Conservation (phyloP, 257 asterid genomes). For the Thymus quinquecostatus region DNA sequence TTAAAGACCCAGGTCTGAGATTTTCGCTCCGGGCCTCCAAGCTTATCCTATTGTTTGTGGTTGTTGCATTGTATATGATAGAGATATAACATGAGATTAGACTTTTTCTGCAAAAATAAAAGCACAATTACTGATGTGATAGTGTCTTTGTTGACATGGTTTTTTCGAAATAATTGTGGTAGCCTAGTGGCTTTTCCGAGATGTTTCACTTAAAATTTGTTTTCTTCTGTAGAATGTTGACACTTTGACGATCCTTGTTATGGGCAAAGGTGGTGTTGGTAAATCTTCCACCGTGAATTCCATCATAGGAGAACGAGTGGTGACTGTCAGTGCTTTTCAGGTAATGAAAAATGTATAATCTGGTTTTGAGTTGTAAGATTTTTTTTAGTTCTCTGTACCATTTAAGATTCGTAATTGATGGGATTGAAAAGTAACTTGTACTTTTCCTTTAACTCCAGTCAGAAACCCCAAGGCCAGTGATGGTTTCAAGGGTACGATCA, state of each 20-base stretch:
- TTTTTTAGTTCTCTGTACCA: background rate
- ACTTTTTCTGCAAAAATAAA: background rate
- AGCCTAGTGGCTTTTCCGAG: background rate
- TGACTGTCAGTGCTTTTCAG: slow-evolving; percentile 95
- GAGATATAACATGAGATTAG: background rate
- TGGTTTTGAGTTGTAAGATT: slow-evolving; percentile 7
- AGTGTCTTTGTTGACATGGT: background rate
- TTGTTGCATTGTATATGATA: slow-evolving; percentile 3
- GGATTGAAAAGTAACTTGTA: background rate
- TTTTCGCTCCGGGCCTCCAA: slow-evolving; percentile 15
- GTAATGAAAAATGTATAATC: slow-evolving; percentile 36
- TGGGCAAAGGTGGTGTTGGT: slow-evolving; percentile 99
- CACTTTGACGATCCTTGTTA: slow-evolving; percentile 82
- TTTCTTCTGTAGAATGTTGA: slow-evolving; percentile 58
- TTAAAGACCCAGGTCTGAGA: slow-evolving; percentile 73
- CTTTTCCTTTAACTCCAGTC: slow-evolving; percentile 54
- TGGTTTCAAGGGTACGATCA: slow-evolving; percentile 88
- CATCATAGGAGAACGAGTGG: slow-evolving; percentile 86
- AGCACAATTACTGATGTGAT: background rate
- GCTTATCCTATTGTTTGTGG: background rate
- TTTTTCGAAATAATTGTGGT: background rate
- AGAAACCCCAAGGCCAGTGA: slow-evolving; percentile 89
- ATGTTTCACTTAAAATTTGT: slow-evolving; percentile 23
- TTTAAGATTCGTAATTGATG: background rate
- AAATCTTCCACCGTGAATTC: slow-evolving; percentile 95